Evolutionary conservation across 1,284 basidiomycete genomes (phyloP).

Genomic region (Microbotryum violaceum): DNA sequence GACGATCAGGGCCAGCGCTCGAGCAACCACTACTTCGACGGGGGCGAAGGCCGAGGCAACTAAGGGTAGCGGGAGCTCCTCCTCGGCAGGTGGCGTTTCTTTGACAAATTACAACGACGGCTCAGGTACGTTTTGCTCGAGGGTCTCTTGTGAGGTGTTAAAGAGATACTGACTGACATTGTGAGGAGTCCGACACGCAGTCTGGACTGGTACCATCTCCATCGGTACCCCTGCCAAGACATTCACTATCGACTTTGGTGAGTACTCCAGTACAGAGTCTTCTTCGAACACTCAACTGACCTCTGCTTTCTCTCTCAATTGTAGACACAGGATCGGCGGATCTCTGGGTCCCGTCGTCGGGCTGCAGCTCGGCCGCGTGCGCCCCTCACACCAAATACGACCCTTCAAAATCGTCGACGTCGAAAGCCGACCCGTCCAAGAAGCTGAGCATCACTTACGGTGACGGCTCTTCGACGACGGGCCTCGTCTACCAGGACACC

Average conservation of each 20-base stretch:
- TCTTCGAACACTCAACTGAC: too few species aligned
- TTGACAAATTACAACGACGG: too few species aligned
- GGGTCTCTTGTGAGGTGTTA: too few species aligned
- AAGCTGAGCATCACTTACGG: slow-evolving; percentile 50
- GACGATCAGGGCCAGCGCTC: too few species aligned
- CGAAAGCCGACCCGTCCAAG: slow-evolving; percentile 25
- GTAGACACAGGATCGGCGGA: slow-evolving; percentile 31
- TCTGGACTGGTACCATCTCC: slow-evolving; percentile 33
- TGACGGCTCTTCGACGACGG: slow-evolving; percentile 51
- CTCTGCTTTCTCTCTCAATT: background rate
- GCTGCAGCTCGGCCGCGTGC: slow-evolving; percentile 33
- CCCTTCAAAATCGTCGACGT: slow-evolving; percentile 31
- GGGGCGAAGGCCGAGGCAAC: too few species aligned
- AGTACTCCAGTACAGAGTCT: slow-evolving; percentile 11
- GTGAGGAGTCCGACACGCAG: slow-evolving; percentile 4
- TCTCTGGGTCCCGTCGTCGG: slow-evolving; percentile 36
- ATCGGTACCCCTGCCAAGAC: slow-evolving; percentile 33
- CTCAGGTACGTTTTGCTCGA: too few species aligned
- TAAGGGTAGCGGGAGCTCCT: too few species aligned
- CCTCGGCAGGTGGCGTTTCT: too few species aligned
- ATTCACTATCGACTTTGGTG: slow-evolving; percentile 34
- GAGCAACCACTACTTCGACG: too few species aligned
- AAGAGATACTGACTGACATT: background rate
- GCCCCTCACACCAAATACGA: slow-evolving; percentile 34
- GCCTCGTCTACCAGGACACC: slow-evolving; percentile 51